phyloP scores from a whole-genome alignment of 768 basidiomycete species.

The Lentinula sp. region DNA sequence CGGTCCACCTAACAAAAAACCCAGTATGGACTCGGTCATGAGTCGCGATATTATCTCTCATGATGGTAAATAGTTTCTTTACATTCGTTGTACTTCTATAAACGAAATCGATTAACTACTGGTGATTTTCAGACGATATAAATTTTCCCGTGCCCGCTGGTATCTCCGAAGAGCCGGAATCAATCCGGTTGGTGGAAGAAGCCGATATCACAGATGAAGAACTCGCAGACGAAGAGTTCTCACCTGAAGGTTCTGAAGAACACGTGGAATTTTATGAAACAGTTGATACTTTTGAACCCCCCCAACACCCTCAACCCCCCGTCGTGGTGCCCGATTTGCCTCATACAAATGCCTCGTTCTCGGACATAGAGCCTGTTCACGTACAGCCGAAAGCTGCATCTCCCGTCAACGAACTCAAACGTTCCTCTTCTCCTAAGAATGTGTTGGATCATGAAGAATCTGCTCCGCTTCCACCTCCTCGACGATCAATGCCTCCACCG shows the following conservation, averaged over 20 bases:
- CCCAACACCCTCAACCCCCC: background rate
- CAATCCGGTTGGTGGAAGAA: background rate
- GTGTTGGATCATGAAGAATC: slow-evolving; percentile 1
- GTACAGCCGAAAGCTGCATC: background rate
- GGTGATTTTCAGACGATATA: slow-evolving; percentile 1
- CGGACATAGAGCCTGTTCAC: background rate
- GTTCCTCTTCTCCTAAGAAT: background rate
- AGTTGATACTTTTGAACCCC: background rate
- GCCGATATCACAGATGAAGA: slow-evolving; percentile 1
- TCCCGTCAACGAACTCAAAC: background rate
- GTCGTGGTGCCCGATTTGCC: background rate
- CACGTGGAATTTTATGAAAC: background rate
- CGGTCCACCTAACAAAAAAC: slow-evolving; percentile 17
- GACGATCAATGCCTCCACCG: slow-evolving; percentile 12
- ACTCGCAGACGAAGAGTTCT: background rate
- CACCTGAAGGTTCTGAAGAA: background rate
- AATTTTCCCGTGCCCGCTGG: background rate
- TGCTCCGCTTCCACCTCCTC: slow-evolving; percentile 7
- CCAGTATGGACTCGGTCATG: slow-evolving; percentile 11
- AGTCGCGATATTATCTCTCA: slow-evolving; percentile 9
- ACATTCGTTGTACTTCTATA: slow-evolving; percentile 7
- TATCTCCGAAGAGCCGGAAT: slow-evolving; percentile 4
- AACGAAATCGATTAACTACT: background rate
- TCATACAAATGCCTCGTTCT: too few species aligned
- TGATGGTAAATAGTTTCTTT: slow-evolving; percentile 24